Base-by-base conservation (phyloP, 495 filamentous ascomycete genomes). In the Aspergillus cavernicola region DNA sequence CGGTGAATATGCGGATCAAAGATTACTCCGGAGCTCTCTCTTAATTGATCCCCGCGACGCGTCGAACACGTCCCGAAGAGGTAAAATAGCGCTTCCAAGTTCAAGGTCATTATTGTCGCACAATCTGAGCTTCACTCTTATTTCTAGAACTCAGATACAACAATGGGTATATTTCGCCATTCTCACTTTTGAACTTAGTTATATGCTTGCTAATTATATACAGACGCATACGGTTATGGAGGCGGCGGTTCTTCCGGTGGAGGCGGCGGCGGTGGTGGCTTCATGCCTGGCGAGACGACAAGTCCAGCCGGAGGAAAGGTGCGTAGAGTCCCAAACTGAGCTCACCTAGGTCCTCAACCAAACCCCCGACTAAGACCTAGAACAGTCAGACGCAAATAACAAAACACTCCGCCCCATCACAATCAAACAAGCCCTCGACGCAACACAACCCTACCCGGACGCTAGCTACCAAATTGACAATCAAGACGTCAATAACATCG, bases 391-490 rank as follows among this genome's bases (percentile, higher is more conserved):
- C 46, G 49, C 62, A 45, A 81, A 85, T 53, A 79, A 84, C 64
- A 81, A 91, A 37, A 91, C 87, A 42, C 80, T 98, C 53, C 85
- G 92, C 38, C 91, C 93, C 0, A 86, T 96, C 35, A 98, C 93
- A 36, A 88, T 97, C 65, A 96, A 96, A 66, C 93, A 98, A 72
- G 77, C 96, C 37, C 73, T 90, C 61, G 89, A 96, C 66, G 86
- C 88, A 46, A 74, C 80, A 52, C 85, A 88, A 62, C 74, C 85
- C 10, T 85, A 87, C 69, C 81, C 86, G 6, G 87, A 87, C 52
- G 82, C 84, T 41, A 80, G 82, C 22, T 89, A 89, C 77, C 83
- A 82, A 42, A 83, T 97, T 59, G 93, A 97, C 71, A 82, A 81
- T 52, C 67, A 76, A 24, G 85, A 87, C 60, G 70, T 86, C 35